Evolutionary conservation across 2,329 filamentous ascomycete genomes (phyloP).

Genomic region (Akanthomyces dipterigenus): DNA sequence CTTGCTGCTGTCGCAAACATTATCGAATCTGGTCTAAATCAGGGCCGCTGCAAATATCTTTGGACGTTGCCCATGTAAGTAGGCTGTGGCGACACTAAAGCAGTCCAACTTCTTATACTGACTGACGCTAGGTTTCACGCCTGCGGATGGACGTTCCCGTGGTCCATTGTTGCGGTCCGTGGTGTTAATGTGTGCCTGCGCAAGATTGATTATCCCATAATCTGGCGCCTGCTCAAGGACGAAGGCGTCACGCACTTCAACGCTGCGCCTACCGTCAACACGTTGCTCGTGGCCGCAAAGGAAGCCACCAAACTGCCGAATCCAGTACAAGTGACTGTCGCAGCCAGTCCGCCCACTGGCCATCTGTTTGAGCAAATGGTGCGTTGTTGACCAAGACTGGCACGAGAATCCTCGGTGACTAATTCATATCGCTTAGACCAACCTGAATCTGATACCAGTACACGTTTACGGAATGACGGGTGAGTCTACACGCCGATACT

Average conservation of each 20-base stretch:
- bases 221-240: slow-evolving; percentile 82
- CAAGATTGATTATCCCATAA: slow-evolving; percentile 90
- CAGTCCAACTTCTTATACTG: neutral
- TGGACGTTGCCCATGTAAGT: slow-evolving; percentile 92
- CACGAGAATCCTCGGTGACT: neutral
- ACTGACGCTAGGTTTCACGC: slow-evolving; percentile 50
- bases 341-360: slow-evolving; percentile 81
- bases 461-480: slow-evolving; percentile 81
- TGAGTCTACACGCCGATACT: slow-evolving; percentile 13
- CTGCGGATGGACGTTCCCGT: slow-evolving; percentile 80
- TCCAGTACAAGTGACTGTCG: slow-evolving; percentile 81
- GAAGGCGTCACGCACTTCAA: slow-evolving; percentile 92
- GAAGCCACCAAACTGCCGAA: slow-evolving; percentile 64
- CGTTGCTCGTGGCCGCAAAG: slow-evolving; percentile 72
- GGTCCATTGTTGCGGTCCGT: slow-evolving; percentile 85
- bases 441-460: slow-evolving; percentile 78
- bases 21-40: slow-evolving; percentile 79
- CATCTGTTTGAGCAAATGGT: slow-evolving; percentile 94
- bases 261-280: slow-evolving; percentile 94
- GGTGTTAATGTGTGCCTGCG: slow-evolving; percentile 93
- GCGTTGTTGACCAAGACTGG: neutral
- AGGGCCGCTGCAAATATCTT: slow-evolving; percentile 69
- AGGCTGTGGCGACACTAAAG: slow-evolving; percentile 13
- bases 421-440: slow-evolving; percentile 23
- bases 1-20: slow-evolving; percentile 79